Base-by-base conservation (phyloP, 2,329 filamentous ascomycete genomes). In the Ophiocordyceps sinensis region DNA sequence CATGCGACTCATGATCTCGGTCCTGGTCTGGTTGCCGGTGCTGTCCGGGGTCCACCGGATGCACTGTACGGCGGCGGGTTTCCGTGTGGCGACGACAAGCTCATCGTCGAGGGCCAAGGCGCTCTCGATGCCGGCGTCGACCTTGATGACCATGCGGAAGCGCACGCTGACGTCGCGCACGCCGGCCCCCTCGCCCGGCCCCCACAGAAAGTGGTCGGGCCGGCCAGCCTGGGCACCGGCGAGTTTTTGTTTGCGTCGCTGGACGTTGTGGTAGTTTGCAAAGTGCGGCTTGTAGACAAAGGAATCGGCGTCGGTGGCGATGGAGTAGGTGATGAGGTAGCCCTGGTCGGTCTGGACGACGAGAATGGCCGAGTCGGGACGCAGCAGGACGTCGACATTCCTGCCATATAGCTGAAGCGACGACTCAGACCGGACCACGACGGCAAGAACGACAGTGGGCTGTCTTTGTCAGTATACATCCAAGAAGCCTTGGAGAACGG, bases 121-220 rank as follows among this genome's bases (percentile, higher is more conserved):
- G 53, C 80, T 85, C 50, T 80, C 79, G 51, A 98, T 95, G 3
- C 91, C 91, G 3, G 91, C 91, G 61, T 98, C 91, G 15, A 98
- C 86, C 57, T 94, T 93, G 55, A 98, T 96, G 13, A 94, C 89
- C 84, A 95, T 94, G 43, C 89, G 77, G 61, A 98, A 98, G 11
- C 86, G 82, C 38, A 98, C 73, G 52, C 82, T 94, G 42, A 94
- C 77, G 61, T 98, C 91, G 41, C 78, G 76, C 39, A 94, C 79
- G 4, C 85, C 85, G 38, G 73, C 73, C 10, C 84, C 84, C 58
- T 95, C 91, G 29, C 88, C 88, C 2, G 83, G 77, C 0, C 85
- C 85, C 60, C 82, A 77, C 12, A 82, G 58, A 39, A 82, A 75
- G 49, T 78, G 71, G 40, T 81, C 77, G 2, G 75, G 73, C 15